Percentiles rank a stretch among this genome's conserved stretches.
Conservation (phyloP, 768 basidiomycete genomes). For the Rhodotorula paludigena region DNA sequence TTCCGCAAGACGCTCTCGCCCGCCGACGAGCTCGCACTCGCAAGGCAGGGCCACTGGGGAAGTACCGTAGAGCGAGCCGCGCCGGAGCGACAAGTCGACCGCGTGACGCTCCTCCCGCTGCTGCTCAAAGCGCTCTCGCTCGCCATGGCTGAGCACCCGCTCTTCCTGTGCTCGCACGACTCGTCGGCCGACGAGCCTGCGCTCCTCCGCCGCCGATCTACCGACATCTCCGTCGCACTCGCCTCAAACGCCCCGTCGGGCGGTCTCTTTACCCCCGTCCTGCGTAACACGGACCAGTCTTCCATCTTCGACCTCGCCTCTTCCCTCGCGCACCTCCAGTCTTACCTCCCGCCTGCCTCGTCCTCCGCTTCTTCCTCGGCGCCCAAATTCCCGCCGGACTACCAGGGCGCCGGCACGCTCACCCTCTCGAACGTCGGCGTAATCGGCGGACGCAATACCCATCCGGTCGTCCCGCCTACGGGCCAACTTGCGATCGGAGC, state of each 20-base stretch:
- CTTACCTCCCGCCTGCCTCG: constrained; percentile 61
- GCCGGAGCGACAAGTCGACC: constrained; percentile 44
- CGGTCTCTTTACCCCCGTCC: constrained; percentile 75
- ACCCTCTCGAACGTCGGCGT: constrained; percentile 78
- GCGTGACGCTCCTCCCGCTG: constrained; percentile 74
- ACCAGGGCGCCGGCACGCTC: constrained; percentile 56
- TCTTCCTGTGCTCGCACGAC: constrained; percentile 67
- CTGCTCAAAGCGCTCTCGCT: constrained; percentile 74
- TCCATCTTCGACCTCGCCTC: constrained; percentile 53
- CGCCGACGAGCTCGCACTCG: neutral
- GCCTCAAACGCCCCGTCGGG: constrained; percentile 59
- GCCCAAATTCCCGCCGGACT: constrained; percentile 23
- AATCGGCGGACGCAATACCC: constrained; percentile 64
- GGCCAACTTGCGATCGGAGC: constrained; percentile 82
- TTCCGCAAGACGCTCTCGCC: constrained; percentile 18
- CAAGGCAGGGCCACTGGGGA: neutral
- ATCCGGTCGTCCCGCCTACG: constrained; percentile 71
- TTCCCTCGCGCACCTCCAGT: constrained; percentile 60
- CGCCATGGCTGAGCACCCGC: constrained; percentile 77
- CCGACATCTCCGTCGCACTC: constrained; percentile 73
- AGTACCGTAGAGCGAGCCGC: neutral
- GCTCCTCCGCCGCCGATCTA: constrained; percentile 46
- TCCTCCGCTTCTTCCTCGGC: constrained; percentile 27
- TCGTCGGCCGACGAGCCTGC: neutral
- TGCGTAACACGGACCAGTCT: constrained; percentile 51